Evolutionary conservation across 208 protist genomes (phyloP), one percentile per base, ranked within the genome.

Genomic region (Polymyxa betae): DNA sequence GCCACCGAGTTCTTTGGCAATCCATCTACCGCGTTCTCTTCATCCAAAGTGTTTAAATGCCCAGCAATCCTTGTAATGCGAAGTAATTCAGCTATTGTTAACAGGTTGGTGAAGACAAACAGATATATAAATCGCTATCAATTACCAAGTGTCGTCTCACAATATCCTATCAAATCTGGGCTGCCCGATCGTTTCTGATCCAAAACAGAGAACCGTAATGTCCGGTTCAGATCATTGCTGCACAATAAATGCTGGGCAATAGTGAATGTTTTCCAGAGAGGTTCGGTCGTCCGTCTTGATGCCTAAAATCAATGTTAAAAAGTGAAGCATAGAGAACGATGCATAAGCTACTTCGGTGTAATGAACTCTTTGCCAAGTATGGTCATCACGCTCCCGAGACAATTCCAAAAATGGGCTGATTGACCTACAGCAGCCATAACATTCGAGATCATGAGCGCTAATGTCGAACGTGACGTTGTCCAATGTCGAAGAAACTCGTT

Each of bases 391-490:
- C 12, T 38, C n/a, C 12, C 72, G 72, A 43, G 16, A 35, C 16
- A 82, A 16, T 35, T 82, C 72, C n/a, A 82, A 35, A n/a, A 82
- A 35, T 16, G 72, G 5, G 12, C 35, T 45, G 5, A n/a, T 5
- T 82, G 5, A 16, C n/a, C 5, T 5, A 82, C 72, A 82, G n/a
- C 72, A 82, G 35, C 72, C 12, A 35, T 35, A 45, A 12, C 35
- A 38, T 5, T 82, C 72, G 16, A 82, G n/a, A 35, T 35, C n/a
- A 5, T 45, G 72, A 43, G 72, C 72, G 16, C 16, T 40, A 20
- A 82, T 82, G 16, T 43, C 72, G 35, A 82, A 43, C 72, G 40
- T 82, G 72, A 82, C 72, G n/a, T 82, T 82, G 72, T 82, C 72
- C 40, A 45, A 12, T n/a, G 72, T 82, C 16, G 10, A 38, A 5